Conservation (phyloP, 352 stramenopile genomes). For the Elongisporangium anandrum region DNA sequence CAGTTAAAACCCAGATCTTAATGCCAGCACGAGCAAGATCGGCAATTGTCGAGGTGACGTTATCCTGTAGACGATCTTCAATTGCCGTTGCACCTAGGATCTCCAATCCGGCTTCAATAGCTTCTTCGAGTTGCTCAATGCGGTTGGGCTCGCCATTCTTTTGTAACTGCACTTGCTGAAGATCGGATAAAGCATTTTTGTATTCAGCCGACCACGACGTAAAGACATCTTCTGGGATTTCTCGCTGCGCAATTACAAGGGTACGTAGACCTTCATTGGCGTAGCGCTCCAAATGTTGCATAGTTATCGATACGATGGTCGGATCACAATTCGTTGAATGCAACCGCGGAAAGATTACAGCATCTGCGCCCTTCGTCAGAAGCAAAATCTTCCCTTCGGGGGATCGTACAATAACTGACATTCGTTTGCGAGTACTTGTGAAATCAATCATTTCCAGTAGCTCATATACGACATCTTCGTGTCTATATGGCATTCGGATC, state of each 20-base stretch:
- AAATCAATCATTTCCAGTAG: constrained; percentile 98
- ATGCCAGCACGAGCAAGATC: constrained; percentile 69
- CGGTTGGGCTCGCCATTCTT: constrained; percentile 54
- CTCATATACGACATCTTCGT: constrained; percentile 57
- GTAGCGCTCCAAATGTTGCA: constrained; percentile 79
- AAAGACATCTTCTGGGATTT: constrained; percentile 63
- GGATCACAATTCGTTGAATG: constrained; percentile 30
- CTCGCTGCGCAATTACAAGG: constrained; percentile 84
- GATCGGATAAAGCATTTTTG: constrained; percentile 61
- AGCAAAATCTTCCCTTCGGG: constrained; percentile 60
- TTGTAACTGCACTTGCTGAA: constrained; percentile 61
- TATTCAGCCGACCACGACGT: constrained; percentile 72
- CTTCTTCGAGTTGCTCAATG: constrained; percentile 81
- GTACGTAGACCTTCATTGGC: constrained; percentile 84
- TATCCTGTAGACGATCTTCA: constrained; percentile 77
- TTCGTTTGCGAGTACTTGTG: constrained; percentile 97
- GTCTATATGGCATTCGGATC: constrained; percentile 32
- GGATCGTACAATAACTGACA: constrained; percentile 95
- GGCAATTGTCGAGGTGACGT: constrained; percentile 70
- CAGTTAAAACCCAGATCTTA: constrained; percentile 86
- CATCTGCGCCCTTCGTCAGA: constrained; percentile 83
- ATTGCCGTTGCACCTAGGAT: constrained; percentile 78
- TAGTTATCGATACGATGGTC: constrained; percentile 57
- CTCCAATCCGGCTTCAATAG: constrained; percentile 66
- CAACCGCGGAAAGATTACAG: constrained; percentile 71